Evolutionary conservation across 192 early-diverging fungal species (phyloP).

Genomic region (Coemansia umbellata): DNA sequence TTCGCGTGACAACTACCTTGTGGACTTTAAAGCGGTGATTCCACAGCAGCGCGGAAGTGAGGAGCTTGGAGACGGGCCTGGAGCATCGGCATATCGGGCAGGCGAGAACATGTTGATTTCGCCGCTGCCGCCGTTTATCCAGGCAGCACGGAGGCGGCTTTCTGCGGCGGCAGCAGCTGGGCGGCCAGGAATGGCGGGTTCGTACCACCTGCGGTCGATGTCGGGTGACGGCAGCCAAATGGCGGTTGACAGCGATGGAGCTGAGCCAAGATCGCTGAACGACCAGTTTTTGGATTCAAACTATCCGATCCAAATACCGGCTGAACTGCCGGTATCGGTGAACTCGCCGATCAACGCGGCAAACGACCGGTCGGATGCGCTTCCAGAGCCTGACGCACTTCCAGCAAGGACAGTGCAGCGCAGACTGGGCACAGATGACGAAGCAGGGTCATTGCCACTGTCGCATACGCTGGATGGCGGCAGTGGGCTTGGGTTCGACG

Average conservation of each 20-base stretch:
- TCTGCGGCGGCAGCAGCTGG: constrained; percentile 20
- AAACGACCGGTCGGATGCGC: constrained; percentile 45
- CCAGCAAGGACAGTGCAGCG: constrained; percentile 40
- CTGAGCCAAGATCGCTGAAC: constrained; percentile 42
- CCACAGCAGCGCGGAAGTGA: constrained; percentile 27
- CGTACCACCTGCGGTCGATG: neutral
- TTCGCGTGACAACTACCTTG: constrained; percentile 78
- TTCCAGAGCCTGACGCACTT: constrained; percentile 43
- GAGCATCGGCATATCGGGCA: constrained; percentile 17
- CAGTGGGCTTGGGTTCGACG: constrained; percentile 7
- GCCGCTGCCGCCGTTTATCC: constrained; percentile 40
- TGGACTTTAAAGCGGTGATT: constrained; percentile 90
- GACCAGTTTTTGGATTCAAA: constrained; percentile 50
- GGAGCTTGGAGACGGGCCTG: constrained; percentile 12
- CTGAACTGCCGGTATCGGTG: constrained; percentile 27
- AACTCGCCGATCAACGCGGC: constrained; percentile 14
- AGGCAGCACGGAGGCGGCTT: constrained; percentile 37
- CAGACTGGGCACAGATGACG: constrained; percentile 12
- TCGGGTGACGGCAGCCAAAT: constrained; percentile 1
- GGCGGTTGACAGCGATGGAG: neutral
- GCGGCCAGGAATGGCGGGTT: constrained; percentile 7
- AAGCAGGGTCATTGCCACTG: neutral
- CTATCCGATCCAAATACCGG: constrained; percentile 51
- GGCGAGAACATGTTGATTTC: constrained; percentile 35
- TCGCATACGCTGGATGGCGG: neutral